Conservation (phyloP, 2,329 filamentous ascomycete genomes). For the Xylaria sp. region DNA sequence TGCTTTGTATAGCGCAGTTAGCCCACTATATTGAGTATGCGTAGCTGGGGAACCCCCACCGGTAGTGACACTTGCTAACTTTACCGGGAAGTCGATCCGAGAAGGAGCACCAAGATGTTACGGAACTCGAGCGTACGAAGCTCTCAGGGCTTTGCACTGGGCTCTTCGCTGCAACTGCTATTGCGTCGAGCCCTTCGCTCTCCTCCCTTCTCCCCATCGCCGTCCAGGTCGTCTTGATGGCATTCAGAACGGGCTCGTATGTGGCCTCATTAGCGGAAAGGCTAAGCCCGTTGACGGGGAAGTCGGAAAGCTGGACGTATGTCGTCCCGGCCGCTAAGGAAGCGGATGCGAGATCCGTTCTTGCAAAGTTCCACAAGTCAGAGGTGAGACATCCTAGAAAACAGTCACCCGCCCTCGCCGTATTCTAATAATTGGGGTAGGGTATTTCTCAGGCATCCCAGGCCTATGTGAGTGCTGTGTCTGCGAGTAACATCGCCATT, state of each 20-base stretch:
- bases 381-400: constrained; percentile 44
- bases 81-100: constrained; percentile 48
- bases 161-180: constrained; percentile 68
- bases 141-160: constrained; percentile 70
- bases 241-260: constrained; percentile 66
- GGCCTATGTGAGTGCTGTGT: constrained; percentile 58
- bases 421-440: constrained; percentile 31
- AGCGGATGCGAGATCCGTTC: constrained; percentile 50
- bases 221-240: constrained; percentile 65
- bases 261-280: constrained; percentile 54
- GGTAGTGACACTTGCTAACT: constrained; percentile 32
- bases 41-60: neutral
- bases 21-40: constrained; percentile 70
- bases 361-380: constrained; percentile 60
- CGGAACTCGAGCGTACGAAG: constrained; percentile 53
- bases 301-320: constrained; percentile 67
- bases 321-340: constrained; percentile 62
- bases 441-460: constrained; percentile 48
- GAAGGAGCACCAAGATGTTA: constrained; percentile 57
- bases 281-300: constrained; percentile 43
- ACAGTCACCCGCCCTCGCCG: neutral
- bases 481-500: constrained; percentile 52
- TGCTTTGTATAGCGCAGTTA: constrained; percentile 67
- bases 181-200: constrained; percentile 65
- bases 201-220: constrained; percentile 64